Conservation (phyloP, 192 early-diverging fungal genomes). For the Umbelopsis ramanniana region DNA sequence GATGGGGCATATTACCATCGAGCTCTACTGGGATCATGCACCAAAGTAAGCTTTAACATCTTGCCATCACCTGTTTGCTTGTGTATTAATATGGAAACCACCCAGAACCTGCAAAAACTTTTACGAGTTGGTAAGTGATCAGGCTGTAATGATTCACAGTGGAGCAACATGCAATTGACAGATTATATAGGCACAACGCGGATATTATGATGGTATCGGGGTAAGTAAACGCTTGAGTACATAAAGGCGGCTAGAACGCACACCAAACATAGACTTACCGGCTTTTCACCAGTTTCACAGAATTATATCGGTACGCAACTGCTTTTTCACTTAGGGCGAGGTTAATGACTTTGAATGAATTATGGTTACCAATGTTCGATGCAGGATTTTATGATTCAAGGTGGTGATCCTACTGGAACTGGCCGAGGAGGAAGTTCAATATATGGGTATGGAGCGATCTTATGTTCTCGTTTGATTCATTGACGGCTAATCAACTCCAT, state of each 20-base stretch:
- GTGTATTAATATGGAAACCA: background rate
- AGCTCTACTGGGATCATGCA: slow-evolving; percentile 88
- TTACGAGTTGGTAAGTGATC: slow-evolving; percentile 62
- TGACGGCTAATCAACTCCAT: background rate
- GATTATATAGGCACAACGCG: slow-evolving; percentile 64
- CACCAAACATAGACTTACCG: background rate
- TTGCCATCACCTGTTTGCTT: background rate
- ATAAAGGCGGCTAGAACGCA: background rate
- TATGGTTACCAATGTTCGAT: background rate
- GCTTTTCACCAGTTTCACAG: slow-evolving; percentile 67
- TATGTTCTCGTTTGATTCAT: background rate
- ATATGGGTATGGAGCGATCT: slow-evolving; percentile 65
- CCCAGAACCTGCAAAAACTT: slow-evolving; percentile 79
- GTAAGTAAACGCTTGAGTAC: slow-evolving; percentile 46
- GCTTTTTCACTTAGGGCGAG: background rate
- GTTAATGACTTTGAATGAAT: background rate
- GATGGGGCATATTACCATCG: slow-evolving; percentile 67
- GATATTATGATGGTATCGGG: slow-evolving; percentile 81
- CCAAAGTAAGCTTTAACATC: slow-evolving; percentile 49
- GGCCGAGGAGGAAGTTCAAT: slow-evolving; percentile 86
- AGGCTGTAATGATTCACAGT: background rate
- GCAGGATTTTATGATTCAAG: slow-evolving; percentile 97
- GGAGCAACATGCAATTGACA: background rate
- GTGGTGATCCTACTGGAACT: slow-evolving; percentile 95
- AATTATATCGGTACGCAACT: slow-evolving; percentile 60